These are phyloP conservation scores for Gracilaria vermiculophylla DNA, from an alignment of 23 red algal species.

Conservation along the genomic window DNA sequence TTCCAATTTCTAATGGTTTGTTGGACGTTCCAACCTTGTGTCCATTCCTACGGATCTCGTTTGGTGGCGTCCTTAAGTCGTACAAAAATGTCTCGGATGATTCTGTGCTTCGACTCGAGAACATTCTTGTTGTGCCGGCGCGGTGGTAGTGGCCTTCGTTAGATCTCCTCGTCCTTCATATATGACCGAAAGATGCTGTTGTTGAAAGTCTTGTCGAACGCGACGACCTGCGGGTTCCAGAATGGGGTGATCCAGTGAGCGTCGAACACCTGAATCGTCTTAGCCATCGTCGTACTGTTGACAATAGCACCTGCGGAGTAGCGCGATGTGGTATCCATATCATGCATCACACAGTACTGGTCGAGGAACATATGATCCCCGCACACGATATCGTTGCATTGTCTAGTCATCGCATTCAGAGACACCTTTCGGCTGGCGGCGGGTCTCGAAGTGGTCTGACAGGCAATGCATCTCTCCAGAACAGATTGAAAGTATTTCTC, in stretches of 20 bases:
- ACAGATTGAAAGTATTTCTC: neutral
- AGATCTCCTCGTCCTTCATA: neutral
- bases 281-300: neutral
- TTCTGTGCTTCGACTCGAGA: slow-evolving; percentile 22
- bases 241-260: neutral
- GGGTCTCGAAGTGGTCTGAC: neutral
- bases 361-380: neutral
- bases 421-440: neutral
- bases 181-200: neutral
- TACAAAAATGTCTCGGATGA: slow-evolving; percentile 2
- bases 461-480: slow-evolving; percentile 28
- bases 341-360: neutral
- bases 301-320: neutral
- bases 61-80: neutral
- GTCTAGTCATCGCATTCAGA: neutral
- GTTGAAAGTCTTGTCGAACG: neutral
- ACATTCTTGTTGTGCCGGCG: slow-evolving; percentile 43
- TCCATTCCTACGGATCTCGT: too few species aligned
- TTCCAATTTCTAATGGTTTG: slow-evolving; percentile 3
- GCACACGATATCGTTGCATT: neutral
- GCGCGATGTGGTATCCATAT: neutral
- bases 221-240: neutral
- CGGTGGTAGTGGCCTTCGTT: neutral
- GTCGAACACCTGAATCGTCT: neutral
- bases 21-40: neutral